Conservation (phyloP, 192 early-diverging fungal species). For the Dissophora globulifera region DNA sequence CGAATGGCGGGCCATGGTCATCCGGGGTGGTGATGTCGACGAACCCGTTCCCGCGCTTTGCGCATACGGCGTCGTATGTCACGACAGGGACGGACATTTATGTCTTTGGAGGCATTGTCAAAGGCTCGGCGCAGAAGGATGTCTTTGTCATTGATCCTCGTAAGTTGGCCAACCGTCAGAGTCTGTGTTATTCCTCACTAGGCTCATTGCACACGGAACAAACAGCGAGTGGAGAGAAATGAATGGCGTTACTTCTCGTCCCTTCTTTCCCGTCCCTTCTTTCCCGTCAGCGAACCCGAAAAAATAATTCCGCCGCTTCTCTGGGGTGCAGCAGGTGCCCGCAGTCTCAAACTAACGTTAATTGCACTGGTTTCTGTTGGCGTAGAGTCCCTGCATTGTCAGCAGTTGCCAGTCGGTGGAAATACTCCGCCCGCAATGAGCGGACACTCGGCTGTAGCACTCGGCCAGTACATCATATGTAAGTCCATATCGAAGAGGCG, state of each 20-base stretch:
- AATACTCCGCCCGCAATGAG: conserved; percentile 53
- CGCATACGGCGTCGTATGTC: conserved; percentile 40
- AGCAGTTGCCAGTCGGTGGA: conserved; percentile 48
- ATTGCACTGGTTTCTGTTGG: background rate
- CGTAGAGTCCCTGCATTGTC: conserved; percentile 51
- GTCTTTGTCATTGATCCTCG: conserved; percentile 52
- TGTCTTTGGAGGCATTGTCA: conserved; percentile 54
- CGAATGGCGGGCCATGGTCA: conserved; percentile 15
- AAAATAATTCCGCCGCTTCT: no score
- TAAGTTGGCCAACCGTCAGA: conserved; percentile 32
- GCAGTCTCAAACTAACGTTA: no score
- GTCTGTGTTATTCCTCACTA: background rate
- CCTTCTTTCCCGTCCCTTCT: no score
- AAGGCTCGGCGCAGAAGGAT: conserved; percentile 50
- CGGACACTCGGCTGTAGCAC: conserved; percentile 55
- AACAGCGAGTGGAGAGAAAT: background rate
- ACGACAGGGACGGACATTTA: conserved; percentile 44
- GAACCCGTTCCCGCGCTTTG: conserved; percentile 54
- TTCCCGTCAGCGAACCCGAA: no score
- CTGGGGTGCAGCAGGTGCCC: no score
- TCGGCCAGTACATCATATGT: conserved; percentile 59
- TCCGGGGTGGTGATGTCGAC: conserved; percentile 33
- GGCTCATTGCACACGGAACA: background rate
- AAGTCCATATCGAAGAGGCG: no score
- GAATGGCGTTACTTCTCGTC: no score